Base-by-base conservation (phyloP, 257 asterid genomes). In the Petunia axillaris region DNA sequence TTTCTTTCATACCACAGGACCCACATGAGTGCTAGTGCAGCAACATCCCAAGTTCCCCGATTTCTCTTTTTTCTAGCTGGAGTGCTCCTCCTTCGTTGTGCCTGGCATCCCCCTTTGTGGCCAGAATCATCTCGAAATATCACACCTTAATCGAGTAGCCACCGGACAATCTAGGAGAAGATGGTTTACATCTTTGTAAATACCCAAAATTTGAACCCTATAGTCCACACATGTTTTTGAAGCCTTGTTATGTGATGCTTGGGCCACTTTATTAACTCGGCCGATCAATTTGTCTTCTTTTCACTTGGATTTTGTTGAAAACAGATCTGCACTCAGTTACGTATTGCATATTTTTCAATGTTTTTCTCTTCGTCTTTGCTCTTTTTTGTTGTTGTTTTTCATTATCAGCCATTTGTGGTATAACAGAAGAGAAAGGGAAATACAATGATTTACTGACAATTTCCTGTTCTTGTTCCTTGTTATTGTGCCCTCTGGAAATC, bases 201-300 rank as follows among this genome's bases (percentile, higher is more conserved):
- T 43, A 67, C 46, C 75, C 15, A 43, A 67, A 3, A 44, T 70
- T 50, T 70, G 76, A 40, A 70, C 10, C 46, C 57, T 44, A 9
- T 44, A 40, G 58, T 16, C 58, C 76, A 70, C 58, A 5, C 46
- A 48, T 71, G 25, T 46, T 71, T 41, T 3, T 5, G 59, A 10
- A 59, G 2, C 25, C 4, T 10, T 46, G 16, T 71, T 46, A 41
- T 13, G 6, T 25, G 58, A 46, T 71, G 10, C 5, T 70, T 46
- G 73, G 10, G 59, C 46, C 25, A 71, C 11, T 10, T 59, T 25
- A 46, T 70, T 16, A 46, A 25, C 77, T 48, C 71, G 38, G 6
- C 77, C 25, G 59, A 71, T 46, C 11, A 46, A 71, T 25, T 68
- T 40, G 16, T 44, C n/a, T 70, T 70, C 43, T 70, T 71, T 71